phyloP scores from a whole-genome alignment of 805 yeast species.

The Starmerella tilneyi region DNA sequence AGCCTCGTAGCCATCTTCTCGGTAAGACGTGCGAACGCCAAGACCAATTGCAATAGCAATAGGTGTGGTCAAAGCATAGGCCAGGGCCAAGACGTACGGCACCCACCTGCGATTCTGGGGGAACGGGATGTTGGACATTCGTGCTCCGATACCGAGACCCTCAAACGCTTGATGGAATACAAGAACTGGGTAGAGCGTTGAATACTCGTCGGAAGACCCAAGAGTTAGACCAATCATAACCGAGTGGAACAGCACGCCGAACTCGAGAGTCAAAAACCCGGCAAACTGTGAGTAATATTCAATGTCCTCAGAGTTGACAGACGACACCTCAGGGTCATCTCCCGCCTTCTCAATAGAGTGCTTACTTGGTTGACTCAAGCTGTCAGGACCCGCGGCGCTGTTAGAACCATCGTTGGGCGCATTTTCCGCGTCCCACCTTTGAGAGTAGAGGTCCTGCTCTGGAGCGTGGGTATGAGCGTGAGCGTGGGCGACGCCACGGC shows the following conservation, averaged over 20 bases:
- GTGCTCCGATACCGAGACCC: conserved; percentile 68
- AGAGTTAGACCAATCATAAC: conserved; percentile 61
- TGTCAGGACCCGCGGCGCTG: neutral
- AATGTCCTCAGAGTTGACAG: conserved; percentile 31
- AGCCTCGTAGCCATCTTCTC: conserved; percentile 45
- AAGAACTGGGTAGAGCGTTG: conserved; percentile 51
- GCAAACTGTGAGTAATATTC: conserved; percentile 33
- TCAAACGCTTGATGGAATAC: conserved; percentile 71
- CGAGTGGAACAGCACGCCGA: conserved; percentile 67
- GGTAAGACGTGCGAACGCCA: conserved; percentile 53
- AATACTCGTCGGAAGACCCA: conserved; percentile 55
- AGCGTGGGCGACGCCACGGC: conserved; percentile 5
- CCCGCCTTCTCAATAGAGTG: neutral
- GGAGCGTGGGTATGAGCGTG: conserved; percentile 8
- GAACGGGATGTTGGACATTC: conserved; percentile 52
- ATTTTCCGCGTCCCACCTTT: neutral
- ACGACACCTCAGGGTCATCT: conserved; percentile 12
- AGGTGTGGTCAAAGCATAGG: conserved; percentile 55
- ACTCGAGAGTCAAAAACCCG: conserved; percentile 51
- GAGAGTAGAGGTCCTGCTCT: neutral
- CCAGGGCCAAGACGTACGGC: conserved; percentile 45
- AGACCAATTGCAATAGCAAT: conserved; percentile 61
- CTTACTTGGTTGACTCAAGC: no score
- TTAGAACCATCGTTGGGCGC: neutral
- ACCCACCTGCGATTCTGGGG: conserved; percentile 39